These are phyloP conservation scores for Ophiostoma pallidulum DNA, from an alignment of 2,329 filamentous ascomycete species.

Conservation along the genomic window DNA sequence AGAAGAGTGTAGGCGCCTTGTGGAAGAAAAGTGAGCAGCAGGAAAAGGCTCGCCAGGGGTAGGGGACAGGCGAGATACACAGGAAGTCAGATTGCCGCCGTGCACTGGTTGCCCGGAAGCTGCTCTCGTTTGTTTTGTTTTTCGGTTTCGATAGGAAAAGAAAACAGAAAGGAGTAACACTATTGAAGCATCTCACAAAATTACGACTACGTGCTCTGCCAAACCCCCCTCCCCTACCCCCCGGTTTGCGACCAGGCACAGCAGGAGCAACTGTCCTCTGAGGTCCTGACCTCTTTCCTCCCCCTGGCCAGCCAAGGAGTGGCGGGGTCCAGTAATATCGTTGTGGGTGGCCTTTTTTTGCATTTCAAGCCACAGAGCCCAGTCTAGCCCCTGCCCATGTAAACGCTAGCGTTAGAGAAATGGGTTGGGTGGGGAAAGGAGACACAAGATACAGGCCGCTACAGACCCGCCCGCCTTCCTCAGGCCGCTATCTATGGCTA, in stretches of 20 bases:
- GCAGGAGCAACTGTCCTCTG: not conserved
- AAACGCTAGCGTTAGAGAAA: slow-evolving; percentile 8
- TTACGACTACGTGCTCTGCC: slow-evolving; percentile 2
- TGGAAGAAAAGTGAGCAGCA: not conserved
- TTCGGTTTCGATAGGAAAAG: not conserved
- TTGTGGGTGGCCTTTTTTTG: not conserved
- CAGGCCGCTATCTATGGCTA: too few species aligned
- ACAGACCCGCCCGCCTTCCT: too few species aligned
- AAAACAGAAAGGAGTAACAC: not conserved
- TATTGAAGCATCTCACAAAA: not conserved
- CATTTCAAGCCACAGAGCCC: not conserved
- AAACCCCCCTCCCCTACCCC: not conserved
- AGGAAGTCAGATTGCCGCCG: not conserved
- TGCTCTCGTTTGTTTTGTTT: not conserved
- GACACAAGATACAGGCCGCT: not conserved
- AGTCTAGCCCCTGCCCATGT: slow-evolving; percentile 5
- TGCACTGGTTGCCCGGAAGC: slow-evolving; percentile 6
- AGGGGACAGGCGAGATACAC: not conserved
- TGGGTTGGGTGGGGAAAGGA: not conserved
- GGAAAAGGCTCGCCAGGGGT: not conserved
- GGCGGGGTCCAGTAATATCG: slow-evolving; percentile 6
- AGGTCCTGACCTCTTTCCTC: not conserved
- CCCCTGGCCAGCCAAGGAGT: not conserved
- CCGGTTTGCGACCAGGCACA: not conserved
- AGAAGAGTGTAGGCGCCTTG: not conserved